Evolutionary conservation across 2,329 filamentous ascomycete genomes (phyloP), one percentile per base, ranked within the genome.

Genomic region (Phyllosticta citrichinensis): DNA sequence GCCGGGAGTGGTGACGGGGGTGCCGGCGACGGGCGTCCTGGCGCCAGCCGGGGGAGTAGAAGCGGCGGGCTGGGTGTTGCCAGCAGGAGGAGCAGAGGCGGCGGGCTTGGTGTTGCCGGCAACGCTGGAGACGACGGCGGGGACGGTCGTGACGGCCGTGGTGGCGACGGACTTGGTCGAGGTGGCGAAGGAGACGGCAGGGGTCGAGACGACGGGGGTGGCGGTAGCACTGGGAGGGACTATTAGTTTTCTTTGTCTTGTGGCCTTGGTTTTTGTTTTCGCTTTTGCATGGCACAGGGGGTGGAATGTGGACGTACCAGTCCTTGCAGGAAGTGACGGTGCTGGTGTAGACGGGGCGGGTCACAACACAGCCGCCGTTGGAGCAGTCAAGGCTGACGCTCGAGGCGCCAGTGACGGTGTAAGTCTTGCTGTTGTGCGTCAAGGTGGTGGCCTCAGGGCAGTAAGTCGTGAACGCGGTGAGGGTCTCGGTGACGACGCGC

Each of bases 391-490:
- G 65, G 66, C 66, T 62, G 47, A 63, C 60, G 57, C 52, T 60
- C 52, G 59, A 56, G 52, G 63, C 22, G 30, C 19, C n/a, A 57
- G 62, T 57, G 30, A 58, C 56, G 25, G 60, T 55, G 59, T 54
- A 57, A 60, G 62, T 65, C 40, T 58, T 57, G 27, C 35, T 51
- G 53, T 33, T 54, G 52, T 50, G 33, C 25, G 62, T 35, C 17
- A 55, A 24, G 55, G 57, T 57, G 30, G 61, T 58, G 25, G 62
- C 60, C 24, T 27, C 47, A 5, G 71, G 69, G 67, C 68, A 71
- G 67, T 65, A 68, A 63, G 68, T 70, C 59, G 69, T 71, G 68
- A 63, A 67, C n/a, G 65, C 66, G 52, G 68, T 70, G 58, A 71
- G 66, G 52, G 70, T 65, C 62, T 71, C 66, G 25, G 69, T 70